Percentiles rank a stretch among this genome's conserved stretches.
These are phyloP conservation scores for Colletotrichum camelliae DNA, from an alignment of 2,329 filamentous ascomycete species.

Conservation along the genomic window DNA sequence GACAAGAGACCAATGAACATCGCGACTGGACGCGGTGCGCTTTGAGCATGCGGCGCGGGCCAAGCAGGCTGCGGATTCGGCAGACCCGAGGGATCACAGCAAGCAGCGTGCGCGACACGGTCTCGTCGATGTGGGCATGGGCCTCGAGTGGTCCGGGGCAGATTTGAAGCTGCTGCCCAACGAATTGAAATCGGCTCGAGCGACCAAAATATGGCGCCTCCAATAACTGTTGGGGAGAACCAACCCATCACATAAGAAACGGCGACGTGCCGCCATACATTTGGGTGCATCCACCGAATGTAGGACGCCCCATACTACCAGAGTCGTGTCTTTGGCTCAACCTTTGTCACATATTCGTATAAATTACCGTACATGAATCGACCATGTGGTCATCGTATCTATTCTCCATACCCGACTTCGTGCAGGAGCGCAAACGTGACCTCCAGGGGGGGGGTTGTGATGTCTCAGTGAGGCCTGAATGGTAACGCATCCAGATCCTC, in stretches of 20 bases:
- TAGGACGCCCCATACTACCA: not conserved
- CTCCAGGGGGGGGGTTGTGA: not conserved
- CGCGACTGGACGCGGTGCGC: not conserved
- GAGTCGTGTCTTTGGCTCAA: not conserved
- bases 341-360: not conserved
- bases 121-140: not conserved
- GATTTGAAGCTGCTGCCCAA: not conserved
- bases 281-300: not conserved
- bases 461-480: not conserved
- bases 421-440: not conserved
- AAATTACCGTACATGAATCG: not conserved
- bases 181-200: not conserved
- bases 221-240: not conserved
- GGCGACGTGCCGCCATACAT: not conserved
- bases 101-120: not conserved
- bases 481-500: too few species aligned
- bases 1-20: not conserved
- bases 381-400: not conserved
- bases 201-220: not conserved
- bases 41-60: not conserved
- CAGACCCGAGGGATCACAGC: not conserved
- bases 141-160: not conserved
- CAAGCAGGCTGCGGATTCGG: not conserved
- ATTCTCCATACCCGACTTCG: not conserved
- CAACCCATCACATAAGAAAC: not conserved